Base-by-base conservation (phyloP, 208 protist species). In the Trypanosoma lewisi region DNA sequence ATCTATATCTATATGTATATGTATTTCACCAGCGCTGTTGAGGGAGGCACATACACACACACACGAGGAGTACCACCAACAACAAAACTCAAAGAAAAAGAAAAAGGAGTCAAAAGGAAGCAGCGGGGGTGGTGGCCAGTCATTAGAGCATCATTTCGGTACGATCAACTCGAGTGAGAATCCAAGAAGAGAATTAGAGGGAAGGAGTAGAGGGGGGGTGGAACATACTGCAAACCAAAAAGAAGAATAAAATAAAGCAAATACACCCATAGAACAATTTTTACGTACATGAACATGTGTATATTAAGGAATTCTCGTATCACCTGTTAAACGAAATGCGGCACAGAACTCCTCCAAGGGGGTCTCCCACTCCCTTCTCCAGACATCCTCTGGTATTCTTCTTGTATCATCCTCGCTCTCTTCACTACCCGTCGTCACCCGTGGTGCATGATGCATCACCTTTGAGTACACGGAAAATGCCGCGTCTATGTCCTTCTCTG, bases 321-420 rank as follows among this genome's bases (percentile, higher is more conserved):
- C 75, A 14, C 75, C 70, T 2, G 80, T 60, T 49, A 68, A 44
- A 23, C 27, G n/a, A 60, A 82, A 84, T 21, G 80, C 49, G 27
- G 57, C 41, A n/a, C 50, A 58, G 44, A 91, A 61, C 55, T 83
- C 79, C 70, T 76, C 60, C 50, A 91, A 58, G 59, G 82, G 80
- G 27, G 48, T 23, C 36, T 74, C 60, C 58, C 86, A 84, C 34
- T 88, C 79, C 0, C 49, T 62, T 17, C 61, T 30, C 85, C 85
- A 91, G 25, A 58, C 33, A 23, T 52, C 7, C 57, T 11, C n/a
- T 73, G 71, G 28, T 16, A 58, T 21, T 21, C 61, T 9, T 45
- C 52, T 47, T 33, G 31, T 11, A 34, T 63, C 21, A 14, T 19
- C 25, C 2, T 34, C 55, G n/a, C 7, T 36, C 8, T 27, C 49